phyloP scores from a whole-genome alignment of 2,329 filamentous ascomycete species.

The Botrytis fragariae region DNA sequence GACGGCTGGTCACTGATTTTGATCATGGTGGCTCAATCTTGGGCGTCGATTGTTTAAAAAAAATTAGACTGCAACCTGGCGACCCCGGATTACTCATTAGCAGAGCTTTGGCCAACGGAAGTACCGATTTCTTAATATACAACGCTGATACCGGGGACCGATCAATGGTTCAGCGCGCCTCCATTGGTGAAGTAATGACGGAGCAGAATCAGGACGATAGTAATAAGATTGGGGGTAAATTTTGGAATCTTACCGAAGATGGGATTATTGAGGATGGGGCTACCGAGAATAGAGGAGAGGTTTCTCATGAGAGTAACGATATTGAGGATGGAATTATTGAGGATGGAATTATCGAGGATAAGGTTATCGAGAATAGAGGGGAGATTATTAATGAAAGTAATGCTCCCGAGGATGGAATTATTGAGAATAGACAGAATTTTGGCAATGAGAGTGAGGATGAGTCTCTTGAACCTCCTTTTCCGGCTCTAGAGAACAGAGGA shows the following conservation, averaged over 20 bases:
- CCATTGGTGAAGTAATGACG: neutral
- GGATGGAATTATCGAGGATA: neutral
- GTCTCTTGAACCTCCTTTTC: neutral
- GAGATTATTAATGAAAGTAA: neutral
- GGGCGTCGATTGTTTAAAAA: neutral
- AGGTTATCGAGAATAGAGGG: neutral
- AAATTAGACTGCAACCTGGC: accelerated
- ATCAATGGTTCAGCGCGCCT: neutral
- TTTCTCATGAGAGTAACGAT: too few species aligned
- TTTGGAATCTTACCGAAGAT: neutral
- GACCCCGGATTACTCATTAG: neutral
- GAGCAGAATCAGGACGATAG: neutral
- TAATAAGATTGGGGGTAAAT: neutral
- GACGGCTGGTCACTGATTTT: neutral
- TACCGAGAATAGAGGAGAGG: too few species aligned
- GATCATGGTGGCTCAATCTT: neutral
- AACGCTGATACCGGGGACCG: neutral
- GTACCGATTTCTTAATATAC: neutral
- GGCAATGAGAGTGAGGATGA: neutral
- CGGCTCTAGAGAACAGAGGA: neutral
- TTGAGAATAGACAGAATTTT: neutral
- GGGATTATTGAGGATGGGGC: neutral
- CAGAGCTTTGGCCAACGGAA: neutral
- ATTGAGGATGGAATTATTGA: too few species aligned
- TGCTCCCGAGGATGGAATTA: too few species aligned